Evolutionary conservation across 129 eudicot species (phyloP).

Genomic region (Glebionis coronaria): DNA sequence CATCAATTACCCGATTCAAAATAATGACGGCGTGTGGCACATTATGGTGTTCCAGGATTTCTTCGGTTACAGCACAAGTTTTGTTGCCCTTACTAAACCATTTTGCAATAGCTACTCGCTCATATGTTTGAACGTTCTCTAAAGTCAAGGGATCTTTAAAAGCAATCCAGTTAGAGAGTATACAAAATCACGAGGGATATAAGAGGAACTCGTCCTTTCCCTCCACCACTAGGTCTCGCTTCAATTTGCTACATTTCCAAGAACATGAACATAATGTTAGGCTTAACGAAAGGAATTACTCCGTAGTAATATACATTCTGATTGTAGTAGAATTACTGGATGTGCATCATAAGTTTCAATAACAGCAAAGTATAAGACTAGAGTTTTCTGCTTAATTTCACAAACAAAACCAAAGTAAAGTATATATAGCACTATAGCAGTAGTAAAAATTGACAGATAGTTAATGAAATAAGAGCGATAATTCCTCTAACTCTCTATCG

Average conservation of each 20-base stretch:
- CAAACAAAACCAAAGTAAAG: no score
- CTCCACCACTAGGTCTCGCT: background rate
- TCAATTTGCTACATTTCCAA: constrained; percentile 1
- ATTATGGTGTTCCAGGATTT: background rate
- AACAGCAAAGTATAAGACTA: no score
- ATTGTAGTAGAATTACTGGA: background rate
- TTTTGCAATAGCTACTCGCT: constrained; percentile 3
- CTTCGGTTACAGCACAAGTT: background rate
- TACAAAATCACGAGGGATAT: background rate
- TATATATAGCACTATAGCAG: no score
- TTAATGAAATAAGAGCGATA: no score
- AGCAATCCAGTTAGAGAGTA: background rate
- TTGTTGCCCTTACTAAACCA: constrained; percentile 1
- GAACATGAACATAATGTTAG: background rate
- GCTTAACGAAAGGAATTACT: background rate
- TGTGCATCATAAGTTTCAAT: background rate
- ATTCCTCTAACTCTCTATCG: no score
- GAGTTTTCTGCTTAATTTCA: no score
- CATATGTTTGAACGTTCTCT: background rate
- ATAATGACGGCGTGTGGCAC: background rate
- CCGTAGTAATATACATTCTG: no score
- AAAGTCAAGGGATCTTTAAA: constrained; percentile 7
- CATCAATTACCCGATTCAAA: background rate
- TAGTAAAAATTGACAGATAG: no score
- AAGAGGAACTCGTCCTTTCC: background rate